Evolutionary conservation across 495 filamentous ascomycete genomes (phyloP), one percentile per base, ranked within the genome.

Genomic region (Talaromyces wortmannii): DNA sequence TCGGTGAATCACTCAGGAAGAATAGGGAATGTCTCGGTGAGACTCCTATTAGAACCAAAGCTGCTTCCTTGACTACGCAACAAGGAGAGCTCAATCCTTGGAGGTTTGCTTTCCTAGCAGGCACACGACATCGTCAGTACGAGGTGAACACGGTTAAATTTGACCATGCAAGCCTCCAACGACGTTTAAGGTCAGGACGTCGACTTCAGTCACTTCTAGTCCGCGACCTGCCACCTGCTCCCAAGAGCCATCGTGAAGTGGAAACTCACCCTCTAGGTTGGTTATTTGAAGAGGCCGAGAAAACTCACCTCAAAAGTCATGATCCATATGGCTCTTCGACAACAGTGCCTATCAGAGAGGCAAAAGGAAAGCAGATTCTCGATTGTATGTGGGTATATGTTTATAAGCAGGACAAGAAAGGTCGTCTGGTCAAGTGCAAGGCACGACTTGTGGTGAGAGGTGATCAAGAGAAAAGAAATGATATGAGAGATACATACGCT

Each of bases 401-500:
- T 31, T 64, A 62, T 47, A 64, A 67, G 48, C 63, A 61, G 36
- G 60, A 65, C 32, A 29, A 55, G 4, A 36, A 66, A 31, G 45
- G 62, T 16, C 57, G 50, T 17, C 55, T 68, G 5, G 32, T 45
- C n/a, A 68, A 67, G 55, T 59, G 52, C 17, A 70, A 70, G 51
- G 63, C 66, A 31, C 7, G 66, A 12, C 45, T 70, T 7, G 64
- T 55, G 40, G 63, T 67, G 5, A 53, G 60, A 54, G 62, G 66
- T 23, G 62, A 70, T 53, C 53, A 66, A 10, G 53, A 68, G 47
- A 59, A 51, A 11, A 50, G 49, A 43, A 16, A 32, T 15, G 12
- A 36, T 18, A 53, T 45, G 5, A 45, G 17, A 45, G 46, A 61
- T 18, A 61, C 52, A 13, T 60, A 60, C 36, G 56, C 63, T 12